Evolutionary conservation across 345 rosid species (phyloP), one percentile per base, ranked within the genome.

Genomic region (Clarkia xantiana): DNA sequence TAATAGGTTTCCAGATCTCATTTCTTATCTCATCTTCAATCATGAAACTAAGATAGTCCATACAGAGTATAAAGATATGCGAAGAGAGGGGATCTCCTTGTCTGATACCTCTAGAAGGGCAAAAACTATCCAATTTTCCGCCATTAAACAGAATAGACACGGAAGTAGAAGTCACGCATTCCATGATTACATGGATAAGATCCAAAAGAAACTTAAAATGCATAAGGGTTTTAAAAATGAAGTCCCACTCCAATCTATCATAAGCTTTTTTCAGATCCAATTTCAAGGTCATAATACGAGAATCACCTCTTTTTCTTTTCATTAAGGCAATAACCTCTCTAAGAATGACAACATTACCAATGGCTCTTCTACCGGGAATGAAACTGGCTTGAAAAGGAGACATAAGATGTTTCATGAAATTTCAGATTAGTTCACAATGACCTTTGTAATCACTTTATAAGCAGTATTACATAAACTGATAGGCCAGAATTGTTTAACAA

Each of bases 181-280:
- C 3, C 44, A 41, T 41, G 14, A 41, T 41, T 2, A 41, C 12
- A 2, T 41, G 2, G 3, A 41, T n/a, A 41, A 41, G 14, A n/a
- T 1, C 2, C 14, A 10, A 11, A 0, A 0, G 29, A 19, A 53
- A 20, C 22, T 12, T n/a, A 22, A 17, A n/a, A 10, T 15, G 13
- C 18, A 23, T 18, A 0, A 1, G 0, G 16, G 18, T 16, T 12
- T 22, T 22, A 22, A 22, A 22, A 22, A 22, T 22, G 25, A 13
- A 43, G 18, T 14, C 25, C 22, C 23, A 17, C 20, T 54, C 20
- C 14, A 15, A 5, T 14, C 40, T 11, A 54, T 29, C 20, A 14
- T 44, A 0, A 20, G 2, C 0, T 14, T 0, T 43, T 43, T 16
- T 19, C 15, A 22, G 11, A 22, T 25, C 20, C 0, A 20, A 0